phyloP scores from a whole-genome alignment of 1,139 yeast species.

The Blastobotrys arbuscula region DNA sequence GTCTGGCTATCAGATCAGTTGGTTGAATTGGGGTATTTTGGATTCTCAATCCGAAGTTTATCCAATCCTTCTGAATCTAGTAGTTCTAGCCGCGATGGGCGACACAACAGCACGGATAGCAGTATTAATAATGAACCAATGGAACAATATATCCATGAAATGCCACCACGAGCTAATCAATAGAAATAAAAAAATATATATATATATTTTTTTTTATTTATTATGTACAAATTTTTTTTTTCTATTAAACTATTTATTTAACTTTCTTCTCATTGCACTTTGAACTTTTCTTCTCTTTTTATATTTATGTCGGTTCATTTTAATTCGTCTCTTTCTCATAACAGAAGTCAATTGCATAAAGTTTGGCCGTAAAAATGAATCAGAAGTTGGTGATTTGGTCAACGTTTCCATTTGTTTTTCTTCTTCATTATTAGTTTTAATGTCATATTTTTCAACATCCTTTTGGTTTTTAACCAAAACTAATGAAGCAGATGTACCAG shows the following conservation, averaged over 20 bases:
- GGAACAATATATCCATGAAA: conserved; percentile 2
- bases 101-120: neutral
- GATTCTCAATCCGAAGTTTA: conserved; percentile 1
- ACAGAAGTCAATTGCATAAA: conserved; percentile 33
- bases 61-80: neutral
- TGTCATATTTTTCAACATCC: conserved; percentile 2
- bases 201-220: neutral
- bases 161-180: neutral
- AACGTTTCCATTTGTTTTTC: conserved; percentile 3
- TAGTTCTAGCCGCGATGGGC: neutral
- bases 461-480: conserved; percentile 10
- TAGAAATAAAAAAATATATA: neutral
- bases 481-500: conserved; percentile 13
- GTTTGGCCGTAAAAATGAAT: conserved; percentile 13
- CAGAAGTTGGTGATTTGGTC: conserved; percentile 11
- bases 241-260: conserved; percentile 22
- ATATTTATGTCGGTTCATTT: conserved; percentile 45
- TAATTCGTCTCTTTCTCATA: conserved; percentile 41
- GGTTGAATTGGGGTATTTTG: conserved; percentile 14
- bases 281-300: conserved; percentile 43
- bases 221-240: neutral
- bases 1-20: conserved; percentile 17
- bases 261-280: conserved; percentile 37
- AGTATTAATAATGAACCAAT: conserved; percentile 1
- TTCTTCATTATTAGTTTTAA: conserved; percentile 5